Conservation (phyloP, 2,329 filamentous ascomycete genomes). For the Grosmannia penicillata region DNA sequence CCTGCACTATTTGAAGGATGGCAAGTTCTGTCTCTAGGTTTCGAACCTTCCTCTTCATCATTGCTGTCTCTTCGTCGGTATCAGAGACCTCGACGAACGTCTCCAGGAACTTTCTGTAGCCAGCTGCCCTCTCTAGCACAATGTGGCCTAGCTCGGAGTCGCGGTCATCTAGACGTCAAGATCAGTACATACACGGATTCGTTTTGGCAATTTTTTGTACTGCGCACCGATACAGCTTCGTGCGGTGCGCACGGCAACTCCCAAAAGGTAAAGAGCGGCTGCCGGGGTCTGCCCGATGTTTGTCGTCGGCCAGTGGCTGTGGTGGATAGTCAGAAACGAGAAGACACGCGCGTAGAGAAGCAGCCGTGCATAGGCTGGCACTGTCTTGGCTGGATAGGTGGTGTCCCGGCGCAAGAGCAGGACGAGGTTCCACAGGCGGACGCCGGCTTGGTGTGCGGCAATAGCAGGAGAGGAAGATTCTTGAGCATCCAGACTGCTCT, state of each 20-base stretch:
- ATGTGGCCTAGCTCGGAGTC: constrained; percentile 43
- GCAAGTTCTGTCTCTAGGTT: constrained; percentile 46
- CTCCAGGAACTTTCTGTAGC: constrained; percentile 25
- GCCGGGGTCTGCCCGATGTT: background rate
- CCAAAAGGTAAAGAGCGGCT: constrained; percentile 1
- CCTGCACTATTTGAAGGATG: constrained; percentile 50
- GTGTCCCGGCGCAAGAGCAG: constrained; percentile 2
- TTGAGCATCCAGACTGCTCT: no score
- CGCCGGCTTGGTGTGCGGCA: constrained; percentile 2
- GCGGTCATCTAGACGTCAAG: no score
- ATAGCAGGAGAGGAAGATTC: background rate
- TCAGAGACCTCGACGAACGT: constrained; percentile 12
- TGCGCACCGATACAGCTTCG: constrained; percentile 40
- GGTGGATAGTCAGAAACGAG: constrained; percentile 54
- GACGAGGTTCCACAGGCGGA: constrained; percentile 8
- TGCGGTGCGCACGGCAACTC: constrained; percentile 15
- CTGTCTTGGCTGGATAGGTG: constrained; percentile 4
- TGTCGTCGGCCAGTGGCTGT: background rate
- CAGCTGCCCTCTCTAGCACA: constrained; percentile 48
- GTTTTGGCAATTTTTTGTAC: constrained; percentile 12
- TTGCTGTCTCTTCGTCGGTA: constrained; percentile 14
- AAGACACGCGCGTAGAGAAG: constrained; percentile 32
- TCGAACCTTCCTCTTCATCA: constrained; percentile 9
- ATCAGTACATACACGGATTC: no score
- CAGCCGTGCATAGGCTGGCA: constrained; percentile 14